Evolutionary conservation across 495 filamentous ascomycete species (phyloP).

Genomic region (Xanthoparmelia taractica): DNA sequence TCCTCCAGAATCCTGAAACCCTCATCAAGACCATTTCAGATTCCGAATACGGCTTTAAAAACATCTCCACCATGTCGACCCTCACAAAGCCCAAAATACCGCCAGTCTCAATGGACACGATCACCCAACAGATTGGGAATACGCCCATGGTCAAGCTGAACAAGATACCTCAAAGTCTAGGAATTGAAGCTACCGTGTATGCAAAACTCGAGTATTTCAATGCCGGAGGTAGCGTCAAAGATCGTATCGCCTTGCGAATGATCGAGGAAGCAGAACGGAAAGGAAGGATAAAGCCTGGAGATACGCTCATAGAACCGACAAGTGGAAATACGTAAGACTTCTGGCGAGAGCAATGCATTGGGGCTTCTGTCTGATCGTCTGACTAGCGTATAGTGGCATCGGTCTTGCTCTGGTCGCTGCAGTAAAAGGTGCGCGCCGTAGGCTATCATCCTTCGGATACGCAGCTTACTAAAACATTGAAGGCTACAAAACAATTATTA

Average conservation of each 20-base stretch:
- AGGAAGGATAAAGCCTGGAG: constrained; percentile 92
- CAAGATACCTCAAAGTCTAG: constrained; percentile 78
- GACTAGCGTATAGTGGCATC: constrained; percentile 52
- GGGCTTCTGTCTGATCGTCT: constrained; percentile 32
- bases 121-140: constrained; percentile 76
- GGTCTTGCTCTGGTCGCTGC: constrained; percentile 89
- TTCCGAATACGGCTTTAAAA: not conserved
- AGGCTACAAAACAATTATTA: constrained; percentile 95
- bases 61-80: constrained; percentile 39
- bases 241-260: constrained; percentile 95
- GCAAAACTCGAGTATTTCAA: constrained; percentile 96
- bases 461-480: constrained; percentile 18
- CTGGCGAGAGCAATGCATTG: not conserved
- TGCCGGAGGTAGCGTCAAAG: constrained; percentile 95
- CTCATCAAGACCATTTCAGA: not conserved
- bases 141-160: constrained; percentile 91
- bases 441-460: not conserved
- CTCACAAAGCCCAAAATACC: constrained; percentile 43
- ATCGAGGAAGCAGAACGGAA: constrained; percentile 88
- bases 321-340: constrained; percentile 80
- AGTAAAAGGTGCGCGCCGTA: constrained; percentile 59
- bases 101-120: constrained; percentile 50
- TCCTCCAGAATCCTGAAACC: no score
- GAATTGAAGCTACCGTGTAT: constrained; percentile 84
- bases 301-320: constrained; percentile 95